Conservation (phyloP, 2,329 filamentous ascomycete genomes). For the Raffaelea ambrosiae region DNA sequence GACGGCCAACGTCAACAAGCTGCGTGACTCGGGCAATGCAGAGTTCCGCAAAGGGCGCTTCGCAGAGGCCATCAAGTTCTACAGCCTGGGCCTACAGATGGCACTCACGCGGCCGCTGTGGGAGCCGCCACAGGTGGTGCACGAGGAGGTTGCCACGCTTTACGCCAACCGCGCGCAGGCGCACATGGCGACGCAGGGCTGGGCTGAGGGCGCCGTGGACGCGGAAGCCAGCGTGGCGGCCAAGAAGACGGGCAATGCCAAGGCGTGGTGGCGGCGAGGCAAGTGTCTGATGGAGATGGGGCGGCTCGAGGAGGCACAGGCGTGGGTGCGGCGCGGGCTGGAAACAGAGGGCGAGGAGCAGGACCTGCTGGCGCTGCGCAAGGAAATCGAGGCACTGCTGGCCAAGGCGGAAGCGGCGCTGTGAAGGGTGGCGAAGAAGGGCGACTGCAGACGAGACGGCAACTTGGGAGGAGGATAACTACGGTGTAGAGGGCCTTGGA, state of each 20-base stretch:
- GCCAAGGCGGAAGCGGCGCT: slow-evolving; percentile 4
- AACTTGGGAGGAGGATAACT: no score
- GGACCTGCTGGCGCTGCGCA: slow-evolving; percentile 55
- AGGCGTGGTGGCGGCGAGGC: slow-evolving; percentile 88
- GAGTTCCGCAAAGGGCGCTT: slow-evolving; percentile 72
- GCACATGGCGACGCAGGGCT: slow-evolving; percentile 64
- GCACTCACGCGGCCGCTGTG: slow-evolving; percentile 71
- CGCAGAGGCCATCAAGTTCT: slow-evolving; percentile 69
- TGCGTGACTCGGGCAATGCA: slow-evolving; percentile 78
- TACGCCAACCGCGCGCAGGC: slow-evolving; percentile 87
- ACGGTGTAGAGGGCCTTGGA: no score
- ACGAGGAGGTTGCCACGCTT: slow-evolving; percentile 74
- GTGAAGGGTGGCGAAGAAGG: no score
- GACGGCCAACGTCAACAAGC: slow-evolving; percentile 76
- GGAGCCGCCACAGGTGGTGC: slow-evolving; percentile 76
- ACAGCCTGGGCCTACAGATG: slow-evolving; percentile 85
- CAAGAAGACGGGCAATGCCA: slow-evolving; percentile 73
- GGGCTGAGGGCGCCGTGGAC: not conserved
- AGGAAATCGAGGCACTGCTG: slow-evolving; percentile 45
- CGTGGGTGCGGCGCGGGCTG: slow-evolving; percentile 67
- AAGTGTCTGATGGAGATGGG: slow-evolving; percentile 89
- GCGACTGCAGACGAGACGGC: no score
- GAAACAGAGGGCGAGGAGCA: slow-evolving; percentile 72
- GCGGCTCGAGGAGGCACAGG: slow-evolving; percentile 68
- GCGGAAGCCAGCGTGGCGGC: not conserved